Evolutionary conservation across 2,329 filamentous ascomycete genomes (phyloP).

Genomic region (Trichoderma harzianum): DNA sequence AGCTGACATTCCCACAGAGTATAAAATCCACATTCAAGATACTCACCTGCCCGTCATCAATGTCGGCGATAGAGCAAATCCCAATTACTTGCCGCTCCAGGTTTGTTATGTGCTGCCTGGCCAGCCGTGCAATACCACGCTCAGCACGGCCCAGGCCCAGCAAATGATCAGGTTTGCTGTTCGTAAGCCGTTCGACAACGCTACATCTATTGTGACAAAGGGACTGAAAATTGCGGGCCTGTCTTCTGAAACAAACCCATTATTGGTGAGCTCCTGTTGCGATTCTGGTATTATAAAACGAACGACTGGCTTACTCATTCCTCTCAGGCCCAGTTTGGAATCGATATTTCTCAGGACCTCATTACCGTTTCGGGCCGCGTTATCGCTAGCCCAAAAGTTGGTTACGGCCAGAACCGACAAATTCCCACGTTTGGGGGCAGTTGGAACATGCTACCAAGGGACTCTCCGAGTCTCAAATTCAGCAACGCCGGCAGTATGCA

Average conservation of each 20-base stretch:
- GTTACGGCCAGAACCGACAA: conserved; percentile 42
- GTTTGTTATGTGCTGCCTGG: conserved; percentile 55
- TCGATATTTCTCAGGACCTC: conserved; percentile 47
- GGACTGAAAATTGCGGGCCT: conserved; percentile 51
- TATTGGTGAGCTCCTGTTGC: conserved; percentile 33
- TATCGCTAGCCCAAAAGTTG: conserved; percentile 49
- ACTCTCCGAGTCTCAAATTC: conserved; percentile 41
- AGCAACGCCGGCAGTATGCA: conserved; percentile 37
- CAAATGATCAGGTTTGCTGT: conserved; percentile 62
- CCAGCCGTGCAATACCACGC: conserved; percentile 49
- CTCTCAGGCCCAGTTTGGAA: conserved; percentile 46
- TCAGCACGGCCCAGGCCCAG: conserved; percentile 51
- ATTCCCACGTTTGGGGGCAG: conserved; percentile 37
- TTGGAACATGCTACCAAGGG: conserved; percentile 54
- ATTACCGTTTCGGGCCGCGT: conserved; percentile 63
- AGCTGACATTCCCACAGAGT: conserved; percentile 25
- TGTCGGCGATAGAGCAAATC: conserved; percentile 50
- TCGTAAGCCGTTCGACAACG: conserved; percentile 53
- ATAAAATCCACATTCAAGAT: conserved; percentile 35
- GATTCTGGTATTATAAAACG: neutral
- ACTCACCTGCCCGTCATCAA: conserved; percentile 53
- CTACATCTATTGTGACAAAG: conserved; percentile 48
- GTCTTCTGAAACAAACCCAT: conserved; percentile 31
- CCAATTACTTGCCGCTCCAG: conserved; percentile 57
- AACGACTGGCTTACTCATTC: neutral